Base-by-base conservation (phyloP, 345 rosid species). In the Tarenaya hassleriana region DNA sequence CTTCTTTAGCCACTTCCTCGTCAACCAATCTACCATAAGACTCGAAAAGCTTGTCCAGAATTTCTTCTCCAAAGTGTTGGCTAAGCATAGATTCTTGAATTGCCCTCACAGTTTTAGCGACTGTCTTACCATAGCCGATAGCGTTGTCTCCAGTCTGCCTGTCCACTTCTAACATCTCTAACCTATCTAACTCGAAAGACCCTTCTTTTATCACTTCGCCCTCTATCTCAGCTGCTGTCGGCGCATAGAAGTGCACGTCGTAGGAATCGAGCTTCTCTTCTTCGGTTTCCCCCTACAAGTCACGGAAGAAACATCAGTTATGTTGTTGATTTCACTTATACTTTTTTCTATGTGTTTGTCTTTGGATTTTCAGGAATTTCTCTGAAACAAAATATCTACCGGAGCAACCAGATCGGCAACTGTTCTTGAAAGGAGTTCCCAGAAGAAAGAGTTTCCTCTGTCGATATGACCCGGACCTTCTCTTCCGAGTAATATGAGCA, bases 371-470 rank as follows among this genome's bases (percentile, higher is more conserved):
- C 29, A 24, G 29, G 29, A 24, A 10, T 35, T 35, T 4, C 40
- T 35, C 10, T 16, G 10, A 52, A 47, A 4, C 35, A 46, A 38
- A 14, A 41, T 15, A 13, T 13, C 10, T 46, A 87, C 97, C 81
- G 73, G 68, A 21, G 77, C 64, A 32, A 72, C 90, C 27, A 82
- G 64, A 53, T 61, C 35, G 33, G 78, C 61, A 3, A 91, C 58
- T 29, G 89, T 75, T 69, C 73, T 69, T 7, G 84, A 51, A 19
- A 91, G 80, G 51, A 86, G 74, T 47, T 82, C 77, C 98, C 96
- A 86, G 10, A 74, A 73, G 76, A 78, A 79, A 29, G 88, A 82
- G 72, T 86, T 86, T 73, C 96, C 98, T 61, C 96, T 69, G 35
- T 91, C 98, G 7, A 80, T 73, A 67, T 78, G 87, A 55, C 72